Evolutionary conservation across 176 grass and related monocot species (phyloP), one percentile per base, ranked within the genome.

Genomic region (Panicum miliaceum): DNA sequence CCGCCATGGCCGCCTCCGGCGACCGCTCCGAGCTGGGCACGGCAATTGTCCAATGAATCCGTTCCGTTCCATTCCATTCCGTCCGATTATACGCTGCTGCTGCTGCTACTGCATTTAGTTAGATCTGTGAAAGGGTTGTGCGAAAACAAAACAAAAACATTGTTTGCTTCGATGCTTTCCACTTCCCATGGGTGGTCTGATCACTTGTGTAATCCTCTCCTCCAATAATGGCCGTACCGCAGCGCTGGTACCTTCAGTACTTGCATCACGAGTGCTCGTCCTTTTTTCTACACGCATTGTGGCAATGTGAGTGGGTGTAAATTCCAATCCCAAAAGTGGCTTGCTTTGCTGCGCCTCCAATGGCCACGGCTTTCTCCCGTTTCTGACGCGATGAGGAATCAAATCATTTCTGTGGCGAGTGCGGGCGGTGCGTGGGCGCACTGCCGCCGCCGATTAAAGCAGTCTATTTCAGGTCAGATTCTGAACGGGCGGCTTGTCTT

Each of bases 171-270:
- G 68, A 71, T 25, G 68, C 68, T 71, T 71, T 40, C 19, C 68
- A 27, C n/a, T 47, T 67, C 52, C 78, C 73, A 73, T 80, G 78
- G 40, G 59, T 91, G 73, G 57, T 32, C 29, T 90, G 58, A 26
- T 67, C 13, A 19, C 40, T 61, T 69, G 86, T 94, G 88, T 71
- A 70, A 77, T 89, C 64, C 42, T 26, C 22, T 7, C 22, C 20
- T 29, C 13, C 64, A 84, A 88, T 94, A 94, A 85, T 92, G 60
- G 11, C 63, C 89, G 84, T 84, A 87, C 80, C 80, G 68, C 64
- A 8, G 57, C 73, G 16, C 80, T 88, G 78, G 86, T 90, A 82
- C 82, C 51, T 63, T 45, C 86, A 75, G 56, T 78, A 80, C 46
- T 80, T 75, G 38, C 32, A 13, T 75, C 32, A 22, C 50, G 9